These are phyloP conservation scores for Penicillium fimorum DNA, from an alignment of 495 filamentous ascomycete species.

Conservation along the genomic window DNA sequence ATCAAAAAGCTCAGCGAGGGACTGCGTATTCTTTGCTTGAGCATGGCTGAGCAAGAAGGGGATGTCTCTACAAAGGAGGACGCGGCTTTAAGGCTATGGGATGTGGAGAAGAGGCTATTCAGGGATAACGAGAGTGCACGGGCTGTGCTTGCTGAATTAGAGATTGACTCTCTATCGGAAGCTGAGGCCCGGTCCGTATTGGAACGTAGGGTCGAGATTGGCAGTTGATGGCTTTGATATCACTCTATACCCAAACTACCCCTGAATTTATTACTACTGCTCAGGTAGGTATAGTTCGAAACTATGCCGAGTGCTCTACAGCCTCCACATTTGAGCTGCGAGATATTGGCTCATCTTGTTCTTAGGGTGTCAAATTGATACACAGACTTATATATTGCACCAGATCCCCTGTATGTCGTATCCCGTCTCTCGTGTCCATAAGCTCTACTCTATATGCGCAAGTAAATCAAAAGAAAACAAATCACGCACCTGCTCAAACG, in stretches of 20 bases:
- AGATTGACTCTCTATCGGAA: conserved; percentile 62
- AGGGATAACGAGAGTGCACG: conserved; percentile 77
- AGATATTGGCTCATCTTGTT: background rate
- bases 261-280: background rate
- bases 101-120: conserved; percentile 75
- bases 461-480: background rate
- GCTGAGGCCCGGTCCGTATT: conserved; percentile 75
- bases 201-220: conserved; percentile 72
- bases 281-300: background rate
- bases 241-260: background rate
- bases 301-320: background rate
- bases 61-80: conserved; percentile 19
- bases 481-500: conserved; percentile 9
- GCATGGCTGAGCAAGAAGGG: conserved; percentile 39
- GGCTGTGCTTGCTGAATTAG: conserved; percentile 65
- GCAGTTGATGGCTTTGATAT: conserved; percentile 10
- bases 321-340: background rate
- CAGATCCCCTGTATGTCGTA: conserved; percentile 1
- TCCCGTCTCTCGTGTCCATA: background rate
- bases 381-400: background rate
- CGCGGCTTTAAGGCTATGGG: conserved; percentile 54
- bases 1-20: conserved; percentile 70
- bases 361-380: background rate
- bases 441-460: background rate
- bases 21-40: conserved; percentile 64